Conservation (phyloP, 257 asterid species). For the Ilex aquifolium region DNA sequence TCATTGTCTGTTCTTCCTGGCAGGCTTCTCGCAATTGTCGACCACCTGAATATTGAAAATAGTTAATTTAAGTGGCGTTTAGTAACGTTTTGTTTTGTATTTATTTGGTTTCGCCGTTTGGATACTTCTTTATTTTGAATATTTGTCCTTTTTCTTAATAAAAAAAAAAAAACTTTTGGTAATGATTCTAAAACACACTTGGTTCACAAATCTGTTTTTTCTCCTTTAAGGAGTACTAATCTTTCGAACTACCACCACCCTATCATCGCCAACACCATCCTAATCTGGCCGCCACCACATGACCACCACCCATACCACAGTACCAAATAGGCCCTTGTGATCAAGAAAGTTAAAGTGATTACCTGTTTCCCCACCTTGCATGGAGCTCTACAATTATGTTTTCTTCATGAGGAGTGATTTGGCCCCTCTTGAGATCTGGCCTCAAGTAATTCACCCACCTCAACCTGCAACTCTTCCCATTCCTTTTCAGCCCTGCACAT, state of each 20-base stretch:
- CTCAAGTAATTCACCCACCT: constrained; percentile 96
- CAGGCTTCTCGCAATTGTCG: constrained; percentile 76
- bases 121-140: neutral
- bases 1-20: constrained; percentile 9
- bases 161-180: too few relatives aligned
- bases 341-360: constrained; percentile 1
- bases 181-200: too few relatives aligned
- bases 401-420: constrained; percentile 83
- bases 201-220: too few relatives aligned
- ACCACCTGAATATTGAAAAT: constrained; percentile 45
- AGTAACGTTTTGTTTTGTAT: neutral
- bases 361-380: constrained; percentile 96
- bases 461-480: constrained; percentile 86
- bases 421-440: constrained; percentile 92
- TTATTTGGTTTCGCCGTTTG: neutral
- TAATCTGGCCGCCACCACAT: too few relatives aligned
- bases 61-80: too few relatives aligned
- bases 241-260: too few relatives aligned
- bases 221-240: too few relatives aligned
- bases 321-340: too few relatives aligned
- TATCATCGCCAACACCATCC: too few relatives aligned
- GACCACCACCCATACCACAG: too few relatives aligned
- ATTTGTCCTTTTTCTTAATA: too few relatives aligned
- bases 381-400: constrained; percentile 65
- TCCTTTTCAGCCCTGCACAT: constrained; percentile 68